Conservation (phyloP, 2,329 filamentous ascomycete genomes). For the Monosporascus ibericus region DNA sequence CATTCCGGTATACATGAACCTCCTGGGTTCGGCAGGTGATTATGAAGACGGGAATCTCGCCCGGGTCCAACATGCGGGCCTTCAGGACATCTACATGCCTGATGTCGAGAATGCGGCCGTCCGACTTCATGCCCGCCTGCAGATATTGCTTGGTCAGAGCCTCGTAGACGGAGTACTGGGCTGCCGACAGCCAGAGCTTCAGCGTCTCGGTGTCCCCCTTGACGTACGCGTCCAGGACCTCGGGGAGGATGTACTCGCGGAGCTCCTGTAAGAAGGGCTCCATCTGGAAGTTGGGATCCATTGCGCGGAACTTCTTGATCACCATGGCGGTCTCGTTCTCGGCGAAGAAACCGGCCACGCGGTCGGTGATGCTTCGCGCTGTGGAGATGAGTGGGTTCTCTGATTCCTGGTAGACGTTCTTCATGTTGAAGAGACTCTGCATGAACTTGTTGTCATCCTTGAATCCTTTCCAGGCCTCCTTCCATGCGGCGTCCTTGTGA, state of each 20-base stretch:
- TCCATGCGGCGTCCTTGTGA: constrained; percentile 96
- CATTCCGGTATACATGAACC: constrained; percentile 92
- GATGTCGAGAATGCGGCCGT: constrained; percentile 93
- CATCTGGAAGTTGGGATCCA: constrained; percentile 91
- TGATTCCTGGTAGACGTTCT: constrained; percentile 86
- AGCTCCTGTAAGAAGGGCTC: constrained; percentile 94
- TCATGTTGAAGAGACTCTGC: constrained; percentile 81
- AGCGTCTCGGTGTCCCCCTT: constrained; percentile 89
- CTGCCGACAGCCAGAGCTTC: constrained; percentile 92
- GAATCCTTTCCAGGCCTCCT: constrained; percentile 97
- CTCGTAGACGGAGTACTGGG: constrained; percentile 93
- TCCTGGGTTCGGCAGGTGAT: constrained; percentile 95
- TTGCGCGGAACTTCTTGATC: constrained; percentile 94
- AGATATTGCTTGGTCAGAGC: constrained; percentile 97
- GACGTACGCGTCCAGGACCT: constrained; percentile 95
- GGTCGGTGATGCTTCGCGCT: constrained; percentile 87
- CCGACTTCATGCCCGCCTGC: constrained; percentile 84
- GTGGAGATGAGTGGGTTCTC: constrained; percentile 94
- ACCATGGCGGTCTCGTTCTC: constrained; percentile 98
- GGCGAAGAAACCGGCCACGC: constrained; percentile 90
- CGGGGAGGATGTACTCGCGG: constrained; percentile 94
- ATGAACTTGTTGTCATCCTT: constrained; percentile 83
- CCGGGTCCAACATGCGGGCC: constrained; percentile 75
- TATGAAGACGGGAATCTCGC: constrained; percentile 91
- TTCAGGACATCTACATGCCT: constrained; percentile 83